Evolutionary conservation across 1,284 basidiomycete species (phyloP), one percentile per base, ranked within the genome.

Genomic region (Phlebopus sp.): DNA sequence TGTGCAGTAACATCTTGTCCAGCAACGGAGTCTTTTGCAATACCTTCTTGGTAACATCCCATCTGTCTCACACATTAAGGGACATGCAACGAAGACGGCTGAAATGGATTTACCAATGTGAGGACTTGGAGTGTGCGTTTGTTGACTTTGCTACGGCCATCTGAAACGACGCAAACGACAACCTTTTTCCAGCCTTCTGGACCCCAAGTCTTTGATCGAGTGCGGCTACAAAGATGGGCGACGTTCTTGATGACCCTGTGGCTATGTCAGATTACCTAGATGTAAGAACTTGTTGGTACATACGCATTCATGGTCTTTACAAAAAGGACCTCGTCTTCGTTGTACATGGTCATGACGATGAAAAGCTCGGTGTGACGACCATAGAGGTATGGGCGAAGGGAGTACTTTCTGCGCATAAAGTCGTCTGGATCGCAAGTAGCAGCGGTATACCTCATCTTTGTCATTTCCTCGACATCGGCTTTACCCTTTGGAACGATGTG

Each of bases 301-400:
- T 62, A 87, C 75, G 90, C 81, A 62, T 95, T 94, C 86, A 96
- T 93, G 4, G 92, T 93, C 59, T 78, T 80, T 58, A 78, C 75
- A 60, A 92, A 90, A 18, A 97, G 75, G 17, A 90, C 78, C 57
- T 95, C 90, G 63, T 95, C 90, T 70, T 97, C 95, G 67, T 97
- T 97, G 71, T 97, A 93, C 87, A 93, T 93, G 37, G 91, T 93
- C 88, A 93, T 91, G 42, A 92, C 91, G 59, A 98, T 94, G 65
- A 97, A 91, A 6, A 97, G 77, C 70, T 97, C 95, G 0, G 95
- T 97, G 55, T 84, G 80, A 37, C 94, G 84, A 18, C 84, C 83
- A 59, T 84, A 84, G 2, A 96, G 77, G 66, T 86, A 93, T n/a
- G 84, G 92, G 18, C 92, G 75, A 13, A 97, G 78, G 2, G 86